These are phyloP conservation scores for Skeletonema tropicum DNA, from an alignment of 108 stramenopile genomes.

Conservation along the genomic window DNA sequence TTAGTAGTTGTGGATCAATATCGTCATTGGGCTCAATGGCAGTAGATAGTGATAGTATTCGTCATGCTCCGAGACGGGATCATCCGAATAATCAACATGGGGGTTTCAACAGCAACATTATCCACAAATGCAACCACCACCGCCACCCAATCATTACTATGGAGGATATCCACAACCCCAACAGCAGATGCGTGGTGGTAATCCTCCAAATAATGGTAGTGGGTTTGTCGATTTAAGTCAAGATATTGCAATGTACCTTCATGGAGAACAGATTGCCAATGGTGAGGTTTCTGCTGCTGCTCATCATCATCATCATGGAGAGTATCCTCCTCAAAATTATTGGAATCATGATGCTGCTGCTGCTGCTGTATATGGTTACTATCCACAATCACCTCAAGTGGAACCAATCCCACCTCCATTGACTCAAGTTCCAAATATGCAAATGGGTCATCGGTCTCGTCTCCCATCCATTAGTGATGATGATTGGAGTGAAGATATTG, in stretches of 20 bases:
- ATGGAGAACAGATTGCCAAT: constrained; percentile 33
- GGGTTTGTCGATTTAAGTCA: constrained; percentile 5
- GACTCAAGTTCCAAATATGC: constrained; percentile 24
- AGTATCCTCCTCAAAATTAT: constrained; percentile 4
- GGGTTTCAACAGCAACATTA: not conserved
- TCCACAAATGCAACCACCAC: constrained; percentile 8
- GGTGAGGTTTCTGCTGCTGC: constrained; percentile 4
- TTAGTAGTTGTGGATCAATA: constrained; percentile 37
- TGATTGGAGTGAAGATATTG: constrained; percentile 31
- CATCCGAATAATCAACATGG: not conserved
- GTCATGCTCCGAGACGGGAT: not conserved
- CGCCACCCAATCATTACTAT: not conserved
- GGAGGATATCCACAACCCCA: not conserved
- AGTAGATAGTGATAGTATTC: constrained; percentile 28
- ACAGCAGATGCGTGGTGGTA: not conserved
- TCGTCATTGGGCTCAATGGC: constrained; percentile 35
- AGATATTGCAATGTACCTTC: constrained; percentile 38
- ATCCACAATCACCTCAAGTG: constrained; percentile 17
- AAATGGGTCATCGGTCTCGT: constrained; percentile 13
- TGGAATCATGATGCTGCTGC: not conserved
- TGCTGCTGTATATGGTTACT: not conserved
- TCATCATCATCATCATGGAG: constrained; percentile 5
- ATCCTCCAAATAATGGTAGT: not conserved
- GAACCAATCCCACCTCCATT: constrained; percentile 28
- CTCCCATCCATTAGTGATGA: constrained; percentile 41